A percentile compares a stretch with the other conserved stretches of the same genome.
Evolutionary conservation across 257 asterid genomes (phyloP).

Genomic region (Solanum sitiens): DNA sequence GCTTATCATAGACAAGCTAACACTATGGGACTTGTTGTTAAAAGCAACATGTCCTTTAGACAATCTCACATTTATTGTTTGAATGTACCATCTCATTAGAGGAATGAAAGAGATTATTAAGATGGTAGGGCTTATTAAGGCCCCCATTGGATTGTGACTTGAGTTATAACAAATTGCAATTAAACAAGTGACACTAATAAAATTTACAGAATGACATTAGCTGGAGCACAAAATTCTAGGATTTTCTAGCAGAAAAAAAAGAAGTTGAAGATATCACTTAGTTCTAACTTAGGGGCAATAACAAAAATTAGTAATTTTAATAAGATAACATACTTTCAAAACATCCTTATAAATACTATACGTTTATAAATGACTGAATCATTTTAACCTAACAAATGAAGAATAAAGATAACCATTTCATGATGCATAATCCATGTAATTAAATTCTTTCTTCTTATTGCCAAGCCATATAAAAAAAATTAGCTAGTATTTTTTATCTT

Average conservation of each 20-base stretch:
- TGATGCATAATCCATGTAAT: neutral
- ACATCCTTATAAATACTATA: too few species aligned
- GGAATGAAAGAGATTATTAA: neutral
- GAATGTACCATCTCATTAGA: neutral
- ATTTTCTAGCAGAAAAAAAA: neutral
- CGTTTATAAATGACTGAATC: neutral
- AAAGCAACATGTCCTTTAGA: neutral
- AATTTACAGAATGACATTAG: neutral
- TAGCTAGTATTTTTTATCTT: neutral
- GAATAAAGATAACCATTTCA: neutral
- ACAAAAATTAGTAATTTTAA: too few species aligned
- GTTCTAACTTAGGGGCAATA: neutral
- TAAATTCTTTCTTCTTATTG: neutral
- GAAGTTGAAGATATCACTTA: neutral
- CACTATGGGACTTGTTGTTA: neutral
- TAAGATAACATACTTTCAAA: too few species aligned
- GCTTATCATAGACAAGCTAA: neutral
- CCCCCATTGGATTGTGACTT: neutral
- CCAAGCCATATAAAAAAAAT: neutral
- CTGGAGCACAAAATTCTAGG: neutral
- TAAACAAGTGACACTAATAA: neutral
- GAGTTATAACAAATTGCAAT: neutral
- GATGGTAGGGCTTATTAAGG: neutral
- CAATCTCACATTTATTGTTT: neutral
- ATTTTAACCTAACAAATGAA: neutral